Conservation (phyloP, 148 eudicot species). For the Camellia lanceoleosa region DNA sequence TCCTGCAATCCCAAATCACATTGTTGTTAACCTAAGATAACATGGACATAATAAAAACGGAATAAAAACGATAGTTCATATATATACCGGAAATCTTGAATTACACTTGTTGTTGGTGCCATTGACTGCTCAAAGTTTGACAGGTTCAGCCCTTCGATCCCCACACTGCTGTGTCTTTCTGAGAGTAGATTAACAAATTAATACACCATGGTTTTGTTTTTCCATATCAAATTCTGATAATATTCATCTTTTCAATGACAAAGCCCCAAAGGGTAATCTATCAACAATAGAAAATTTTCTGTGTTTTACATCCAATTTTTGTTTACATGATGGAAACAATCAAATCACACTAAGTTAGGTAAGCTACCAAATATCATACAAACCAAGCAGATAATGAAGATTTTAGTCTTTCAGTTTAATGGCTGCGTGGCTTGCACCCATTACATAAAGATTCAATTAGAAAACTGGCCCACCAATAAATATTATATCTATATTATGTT, state of each 20-base stretch:
- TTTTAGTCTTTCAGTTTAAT: background rate
- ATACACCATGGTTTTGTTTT: background rate
- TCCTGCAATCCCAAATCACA: no score
- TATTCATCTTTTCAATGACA: background rate
- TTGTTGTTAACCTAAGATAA: no score
- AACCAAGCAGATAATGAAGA: constrained; percentile 13
- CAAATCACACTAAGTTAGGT: constrained; percentile 31
- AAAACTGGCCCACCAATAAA: no score
- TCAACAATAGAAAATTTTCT: background rate
- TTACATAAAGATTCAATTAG: background rate
- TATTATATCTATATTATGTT: no score
- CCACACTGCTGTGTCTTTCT: constrained; percentile 52
- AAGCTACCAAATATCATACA: constrained; percentile 32
- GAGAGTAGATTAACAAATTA: constrained; percentile 25
- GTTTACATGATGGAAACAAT: constrained; percentile 4
- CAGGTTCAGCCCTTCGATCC: constrained; percentile 62
- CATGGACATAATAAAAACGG: no score
- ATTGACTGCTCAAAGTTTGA: constrained; percentile 53
- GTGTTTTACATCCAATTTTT: constrained; percentile 1
- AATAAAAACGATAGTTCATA: no score
- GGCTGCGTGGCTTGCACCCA: constrained; percentile 8
- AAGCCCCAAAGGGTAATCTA: background rate
- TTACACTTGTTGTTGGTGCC: constrained; percentile 22
- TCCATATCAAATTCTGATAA: background rate
- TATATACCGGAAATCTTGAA: no score